Conservation (phyloP, 495 filamentous ascomycete genomes). For the Aspergillus biplanus region DNA sequence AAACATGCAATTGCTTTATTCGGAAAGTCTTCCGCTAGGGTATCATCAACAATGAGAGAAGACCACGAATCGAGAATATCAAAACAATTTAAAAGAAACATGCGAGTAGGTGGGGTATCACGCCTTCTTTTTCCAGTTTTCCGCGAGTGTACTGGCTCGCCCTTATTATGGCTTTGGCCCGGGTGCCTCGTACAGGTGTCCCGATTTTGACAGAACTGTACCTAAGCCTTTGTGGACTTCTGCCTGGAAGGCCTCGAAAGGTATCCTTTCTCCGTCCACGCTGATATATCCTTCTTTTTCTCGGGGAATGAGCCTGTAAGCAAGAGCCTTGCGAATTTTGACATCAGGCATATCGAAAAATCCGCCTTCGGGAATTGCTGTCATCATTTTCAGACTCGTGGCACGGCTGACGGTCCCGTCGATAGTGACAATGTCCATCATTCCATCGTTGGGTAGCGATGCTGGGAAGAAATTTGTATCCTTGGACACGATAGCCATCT, state of each 20-base stretch:
- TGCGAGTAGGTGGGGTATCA: conserved; percentile 1
- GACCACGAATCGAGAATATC: conserved; percentile 14
- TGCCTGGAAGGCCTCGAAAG: conserved; percentile 86
- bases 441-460: conserved; percentile 80
- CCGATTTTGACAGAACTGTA: conserved; percentile 75
- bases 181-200: conserved; percentile 72
- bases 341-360: conserved; percentile 83
- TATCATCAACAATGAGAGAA: conserved; percentile 42
- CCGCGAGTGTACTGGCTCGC: neutral
- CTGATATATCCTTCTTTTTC: conserved; percentile 79
- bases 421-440: conserved; percentile 82
- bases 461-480: conserved; percentile 88
- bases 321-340: conserved; percentile 76
- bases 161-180: conserved; percentile 44
- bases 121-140: neutral
- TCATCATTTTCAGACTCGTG: conserved; percentile 66
- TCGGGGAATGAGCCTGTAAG: conserved; percentile 81
- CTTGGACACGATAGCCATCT: conserved; percentile 91
- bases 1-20: conserved; percentile 24
- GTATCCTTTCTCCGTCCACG: conserved; percentile 87
- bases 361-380: conserved; percentile 66
- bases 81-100: conserved; percentile 4
- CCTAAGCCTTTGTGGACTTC: conserved; percentile 86
- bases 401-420: conserved; percentile 71
- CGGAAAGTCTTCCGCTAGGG: conserved; percentile 37